These are phyloP conservation scores for Fraxinus xanthoxyloides DNA, from an alignment of 305 asterid species.

Conservation along the genomic window DNA sequence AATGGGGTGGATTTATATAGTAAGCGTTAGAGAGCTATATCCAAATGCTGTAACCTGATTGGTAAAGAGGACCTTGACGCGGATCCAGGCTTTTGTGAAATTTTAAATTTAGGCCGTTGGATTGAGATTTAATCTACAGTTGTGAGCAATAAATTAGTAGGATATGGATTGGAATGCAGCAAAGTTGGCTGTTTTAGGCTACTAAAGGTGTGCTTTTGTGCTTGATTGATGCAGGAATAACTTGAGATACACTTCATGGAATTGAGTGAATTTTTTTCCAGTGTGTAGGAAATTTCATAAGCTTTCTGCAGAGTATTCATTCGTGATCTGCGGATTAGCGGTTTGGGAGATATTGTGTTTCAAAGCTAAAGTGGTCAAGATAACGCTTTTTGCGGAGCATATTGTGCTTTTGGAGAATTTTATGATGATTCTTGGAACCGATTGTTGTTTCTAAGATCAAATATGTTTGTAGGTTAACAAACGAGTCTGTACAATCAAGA, in stretches of 20 bases:
- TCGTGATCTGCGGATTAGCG: neutral
- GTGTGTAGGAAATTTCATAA: conserved; percentile 48
- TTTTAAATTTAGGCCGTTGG: conserved; percentile 67
- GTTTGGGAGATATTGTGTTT: conserved; percentile 38
- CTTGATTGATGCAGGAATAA: conserved; percentile 47
- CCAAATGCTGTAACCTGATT: conserved; percentile 45
- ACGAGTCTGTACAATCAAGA: conserved; percentile 39
- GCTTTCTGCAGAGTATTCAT: conserved; percentile 39
- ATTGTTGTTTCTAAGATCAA: conserved; percentile 19
- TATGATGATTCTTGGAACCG: conserved; percentile 31
- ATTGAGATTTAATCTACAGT: conserved; percentile 57
- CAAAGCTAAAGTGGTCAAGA: conserved; percentile 54
- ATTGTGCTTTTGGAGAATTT: conserved; percentile 33
- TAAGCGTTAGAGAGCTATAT: conserved; percentile 26
- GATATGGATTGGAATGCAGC: conserved; percentile 39
- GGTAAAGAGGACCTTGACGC: conserved; percentile 48
- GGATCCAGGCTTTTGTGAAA: conserved; percentile 40
- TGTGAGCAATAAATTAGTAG: conserved; percentile 13
- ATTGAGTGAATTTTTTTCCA: conserved; percentile 24
- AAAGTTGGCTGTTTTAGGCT: conserved; percentile 27
- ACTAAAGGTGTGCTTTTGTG: conserved; percentile 67
- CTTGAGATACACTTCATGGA: conserved; percentile 24
- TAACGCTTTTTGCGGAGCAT: conserved; percentile 30
- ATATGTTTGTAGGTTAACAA: conserved; percentile 23
- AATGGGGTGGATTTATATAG: conserved; percentile 60